Conservation (phyloP, 208 protist species). For the Vickermania ingenoplastis region DNA sequence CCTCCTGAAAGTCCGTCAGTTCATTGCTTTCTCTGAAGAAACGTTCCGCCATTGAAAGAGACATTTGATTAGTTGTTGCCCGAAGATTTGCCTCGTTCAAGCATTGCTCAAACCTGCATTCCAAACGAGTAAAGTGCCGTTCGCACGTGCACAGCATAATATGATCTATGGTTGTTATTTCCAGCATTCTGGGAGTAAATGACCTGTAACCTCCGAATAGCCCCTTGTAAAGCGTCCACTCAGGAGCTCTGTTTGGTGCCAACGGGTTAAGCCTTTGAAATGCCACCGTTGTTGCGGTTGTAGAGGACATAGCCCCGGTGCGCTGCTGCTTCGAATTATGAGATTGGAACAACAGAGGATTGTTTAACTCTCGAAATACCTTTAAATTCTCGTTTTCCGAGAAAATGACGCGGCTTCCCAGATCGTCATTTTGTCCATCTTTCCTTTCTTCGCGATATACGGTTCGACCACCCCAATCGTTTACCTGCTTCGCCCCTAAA, state of each 20-base stretch:
- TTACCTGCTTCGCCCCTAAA: constrained; percentile 6
- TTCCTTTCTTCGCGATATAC: constrained; percentile 14
- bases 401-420: constrained; percentile 13
- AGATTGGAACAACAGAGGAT: constrained; percentile 15
- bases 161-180: constrained; percentile 73
- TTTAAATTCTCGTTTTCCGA: constrained; percentile 32
- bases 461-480: constrained; percentile 40
- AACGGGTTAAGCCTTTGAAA: constrained; percentile 76
- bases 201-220: constrained; percentile 71
- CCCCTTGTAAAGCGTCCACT: constrained; percentile 76
- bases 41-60: constrained; percentile 52
- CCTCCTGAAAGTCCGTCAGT: constrained; percentile 82
- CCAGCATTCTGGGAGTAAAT: constrained; percentile 71
- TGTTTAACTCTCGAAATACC: constrained; percentile 55
- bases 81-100: constrained; percentile 41
- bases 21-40: constrained; percentile 73
- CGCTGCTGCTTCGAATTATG: constrained; percentile 16
- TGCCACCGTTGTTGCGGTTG: constrained; percentile 49
- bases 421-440: constrained; percentile 8
- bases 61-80: constrained; percentile 59
- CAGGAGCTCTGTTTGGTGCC: constrained; percentile 72
- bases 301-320: constrained; percentile 52
- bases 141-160: constrained; percentile 67
- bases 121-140: constrained; percentile 65
- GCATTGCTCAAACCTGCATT: constrained; percentile 67